Evolutionary conservation across 2,329 filamentous ascomycete genomes (phyloP).

Genomic region (Laburnicola sp.): DNA sequence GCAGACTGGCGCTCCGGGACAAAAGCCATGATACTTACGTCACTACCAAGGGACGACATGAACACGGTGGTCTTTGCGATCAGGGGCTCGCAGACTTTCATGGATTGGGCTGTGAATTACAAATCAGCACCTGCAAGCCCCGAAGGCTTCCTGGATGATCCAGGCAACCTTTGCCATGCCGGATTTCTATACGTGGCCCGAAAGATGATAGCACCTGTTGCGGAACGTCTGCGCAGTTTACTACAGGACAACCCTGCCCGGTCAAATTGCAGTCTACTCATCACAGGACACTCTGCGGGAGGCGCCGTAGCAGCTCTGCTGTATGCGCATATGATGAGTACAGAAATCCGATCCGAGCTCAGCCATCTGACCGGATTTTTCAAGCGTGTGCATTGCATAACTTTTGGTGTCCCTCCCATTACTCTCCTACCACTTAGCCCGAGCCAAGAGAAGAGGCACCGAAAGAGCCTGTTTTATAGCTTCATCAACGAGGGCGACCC

Average conservation of each 20-base stretch:
- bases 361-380: slow-evolving; percentile 70
- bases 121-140: slow-evolving; percentile 69
- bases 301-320: slow-evolving; percentile 80
- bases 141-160: slow-evolving; percentile 72
- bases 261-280: slow-evolving; percentile 68
- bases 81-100: slow-evolving; percentile 75
- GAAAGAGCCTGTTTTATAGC: slow-evolving; percentile 73
- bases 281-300: slow-evolving; percentile 85
- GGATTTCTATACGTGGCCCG: slow-evolving; percentile 77
- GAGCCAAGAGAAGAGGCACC: slow-evolving; percentile 49
- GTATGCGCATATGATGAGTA: slow-evolving; percentile 78
- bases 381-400: slow-evolving; percentile 79
- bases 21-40: slow-evolving; percentile 84
- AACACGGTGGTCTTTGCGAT: slow-evolving; percentile 83
- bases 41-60: slow-evolving; percentile 74
- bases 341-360: slow-evolving; percentile 67
- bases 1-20: slow-evolving; percentile 74
- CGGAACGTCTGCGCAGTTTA: slow-evolving; percentile 67
- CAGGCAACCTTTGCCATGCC: slow-evolving; percentile 75
- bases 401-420: slow-evolving; percentile 81
- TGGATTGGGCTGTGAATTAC: slow-evolving; percentile 86
- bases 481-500: slow-evolving; percentile 89
- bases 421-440: slow-evolving; percentile 69
- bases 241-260: slow-evolving; percentile 72
- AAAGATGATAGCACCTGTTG: slow-evolving; percentile 74